phyloP scores from a whole-genome alignment of 2,329 filamentous ascomycete species.

The Paraphaeosphaeria sporulosa region DNA sequence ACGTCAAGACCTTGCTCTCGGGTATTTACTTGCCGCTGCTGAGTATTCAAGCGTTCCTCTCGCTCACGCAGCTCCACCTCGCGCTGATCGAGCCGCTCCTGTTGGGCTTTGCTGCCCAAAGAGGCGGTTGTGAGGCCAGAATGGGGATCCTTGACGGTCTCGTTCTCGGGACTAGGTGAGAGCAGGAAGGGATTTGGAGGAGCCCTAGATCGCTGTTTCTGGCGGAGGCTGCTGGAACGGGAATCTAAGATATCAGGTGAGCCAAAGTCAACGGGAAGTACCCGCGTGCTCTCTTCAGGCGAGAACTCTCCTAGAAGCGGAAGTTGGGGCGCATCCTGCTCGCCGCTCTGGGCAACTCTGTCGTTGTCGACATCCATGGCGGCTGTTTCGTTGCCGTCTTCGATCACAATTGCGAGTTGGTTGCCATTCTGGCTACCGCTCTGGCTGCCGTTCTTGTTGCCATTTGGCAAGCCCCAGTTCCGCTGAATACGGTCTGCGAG shows the following conservation, averaged over 20 bases:
- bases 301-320: not conserved
- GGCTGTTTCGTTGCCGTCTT: not conserved
- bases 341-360: not conserved
- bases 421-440: no score
- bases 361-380: not conserved
- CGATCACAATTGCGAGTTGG: not conserved
- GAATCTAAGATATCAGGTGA: not conserved
- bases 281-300: not conserved
- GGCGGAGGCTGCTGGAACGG: not conserved
- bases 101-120: not conserved
- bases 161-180: not conserved
- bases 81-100: not conserved
- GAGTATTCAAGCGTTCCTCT: not conserved
- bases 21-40: not conserved
- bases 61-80: constrained; percentile 6
- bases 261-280: no score
- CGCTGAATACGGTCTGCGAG: not conserved
- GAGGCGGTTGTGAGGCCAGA: no score
- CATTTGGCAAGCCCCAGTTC: not conserved
- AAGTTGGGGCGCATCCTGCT: not conserved
- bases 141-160: not conserved
- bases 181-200: not conserved
- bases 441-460: not conserved
- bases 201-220: not conserved
- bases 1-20: not conserved